phyloP scores from a whole-genome alignment of 495 filamentous ascomycete species.

The Daldinia childiae region DNA sequence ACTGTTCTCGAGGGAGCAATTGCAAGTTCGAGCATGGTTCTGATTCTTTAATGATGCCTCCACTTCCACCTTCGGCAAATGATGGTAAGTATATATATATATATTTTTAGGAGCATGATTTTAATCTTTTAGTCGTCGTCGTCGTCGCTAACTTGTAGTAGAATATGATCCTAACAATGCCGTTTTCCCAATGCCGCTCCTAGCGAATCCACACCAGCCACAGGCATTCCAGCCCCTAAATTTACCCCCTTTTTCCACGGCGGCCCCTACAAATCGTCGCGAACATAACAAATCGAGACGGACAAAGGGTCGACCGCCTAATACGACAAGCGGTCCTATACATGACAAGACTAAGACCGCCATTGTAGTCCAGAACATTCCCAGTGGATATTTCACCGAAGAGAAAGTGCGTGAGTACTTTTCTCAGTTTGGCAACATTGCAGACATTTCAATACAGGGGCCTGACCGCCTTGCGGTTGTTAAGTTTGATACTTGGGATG shows the following conservation, averaged over 20 bases:
- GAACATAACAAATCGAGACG: slow-evolving; percentile 55
- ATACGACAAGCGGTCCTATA: slow-evolving; percentile 79
- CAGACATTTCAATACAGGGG: slow-evolving; percentile 76
- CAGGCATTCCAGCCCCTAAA: slow-evolving; percentile 17
- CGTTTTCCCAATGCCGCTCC: slow-evolving; percentile 48
- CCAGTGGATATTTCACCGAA: slow-evolving; percentile 84
- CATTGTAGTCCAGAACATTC: slow-evolving; percentile 93
- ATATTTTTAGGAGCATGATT: slow-evolving; percentile 14
- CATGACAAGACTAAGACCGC: slow-evolving; percentile 78
- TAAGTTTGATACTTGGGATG: slow-evolving; percentile 75
- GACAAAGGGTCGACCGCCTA: slow-evolving; percentile 65
- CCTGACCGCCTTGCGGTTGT: slow-evolving; percentile 83
- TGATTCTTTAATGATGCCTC: slow-evolving; percentile 63
- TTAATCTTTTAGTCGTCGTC: slow-evolving; percentile 16
- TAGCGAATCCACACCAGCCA: slow-evolving; percentile 17
- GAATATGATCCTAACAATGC: slow-evolving; percentile 90
- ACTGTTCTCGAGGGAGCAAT: slow-evolving; percentile 77
- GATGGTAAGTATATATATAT: slow-evolving; percentile 59
- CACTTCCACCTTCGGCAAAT: slow-evolving; percentile 39
- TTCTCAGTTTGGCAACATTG: slow-evolving; percentile 80
- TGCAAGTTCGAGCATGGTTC: slow-evolving; percentile 87
- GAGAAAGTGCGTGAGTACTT: slow-evolving; percentile 82
- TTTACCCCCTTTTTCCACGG: slow-evolving; percentile 12
- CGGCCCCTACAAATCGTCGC: slow-evolving; percentile 41
- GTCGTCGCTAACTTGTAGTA: slow-evolving; percentile 42